Evolutionary conservation across 2,329 filamentous ascomycete species (phyloP).

Genomic region (Harringtonia lauricola): DNA sequence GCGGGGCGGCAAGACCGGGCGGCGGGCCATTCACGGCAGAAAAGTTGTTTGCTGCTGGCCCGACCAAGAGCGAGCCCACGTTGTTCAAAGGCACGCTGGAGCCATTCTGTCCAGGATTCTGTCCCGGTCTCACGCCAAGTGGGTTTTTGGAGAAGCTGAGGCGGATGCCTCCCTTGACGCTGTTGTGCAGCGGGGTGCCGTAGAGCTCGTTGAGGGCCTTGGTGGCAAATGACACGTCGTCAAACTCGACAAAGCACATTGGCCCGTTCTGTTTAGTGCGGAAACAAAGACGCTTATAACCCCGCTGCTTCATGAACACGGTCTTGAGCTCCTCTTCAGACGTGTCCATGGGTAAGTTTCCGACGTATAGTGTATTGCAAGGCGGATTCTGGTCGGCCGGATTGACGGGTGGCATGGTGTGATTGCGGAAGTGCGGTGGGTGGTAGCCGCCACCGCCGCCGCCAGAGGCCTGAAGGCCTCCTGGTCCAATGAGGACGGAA

Average conservation of each 20-base stretch:
- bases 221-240: slow-evolving; percentile 84
- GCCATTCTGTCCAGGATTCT: slow-evolving; percentile 32
- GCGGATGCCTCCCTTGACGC: slow-evolving; percentile 86
- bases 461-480: slow-evolving; percentile 17
- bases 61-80: slow-evolving; percentile 29
- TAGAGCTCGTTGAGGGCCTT: slow-evolving; percentile 86
- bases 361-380: slow-evolving; percentile 95
- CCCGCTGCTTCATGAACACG: slow-evolving; percentile 84
- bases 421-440: slow-evolving; percentile 45
- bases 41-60: slow-evolving; percentile 42
- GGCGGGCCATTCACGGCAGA: slow-evolving; percentile 65
- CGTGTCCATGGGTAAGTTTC: slow-evolving; percentile 87
- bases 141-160: slow-evolving; percentile 97
- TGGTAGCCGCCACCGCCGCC: slow-evolving; percentile 20
- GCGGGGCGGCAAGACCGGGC: slow-evolving; percentile 67
- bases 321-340: slow-evolving; percentile 93
- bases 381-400: slow-evolving; percentile 94
- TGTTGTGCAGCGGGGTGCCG: slow-evolving; percentile 78
- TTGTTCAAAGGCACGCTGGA: slow-evolving; percentile 38
- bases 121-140: slow-evolving; percentile 75
- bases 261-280: slow-evolving; percentile 89
- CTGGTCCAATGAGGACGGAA: slow-evolving; percentile 32
- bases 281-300: slow-evolving; percentile 92
- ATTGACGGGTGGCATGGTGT: slow-evolving; percentile 76
- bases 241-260: slow-evolving; percentile 99